phyloP scores from a whole-genome alignment of 495 filamentous ascomycete species.

The Neurospora sp. region DNA sequence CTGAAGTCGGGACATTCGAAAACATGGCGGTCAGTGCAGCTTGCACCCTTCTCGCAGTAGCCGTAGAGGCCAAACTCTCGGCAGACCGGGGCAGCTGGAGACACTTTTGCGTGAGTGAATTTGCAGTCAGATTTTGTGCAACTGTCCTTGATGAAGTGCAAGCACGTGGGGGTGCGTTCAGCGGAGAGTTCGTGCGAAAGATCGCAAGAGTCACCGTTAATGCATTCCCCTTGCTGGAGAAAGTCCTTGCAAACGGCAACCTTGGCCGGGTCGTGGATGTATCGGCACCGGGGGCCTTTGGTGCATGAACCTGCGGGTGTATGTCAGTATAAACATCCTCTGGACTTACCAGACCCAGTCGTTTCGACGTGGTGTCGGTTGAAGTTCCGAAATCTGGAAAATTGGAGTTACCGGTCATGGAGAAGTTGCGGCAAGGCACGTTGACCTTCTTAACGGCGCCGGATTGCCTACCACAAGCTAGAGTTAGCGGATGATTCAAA shows the following conservation, averaged over 20 bases:
- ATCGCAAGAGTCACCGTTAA: conserved; percentile 73
- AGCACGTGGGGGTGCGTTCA: conserved; percentile 74
- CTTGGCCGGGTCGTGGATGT: conserved; percentile 75
- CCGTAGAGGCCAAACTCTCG: conserved; percentile 75
- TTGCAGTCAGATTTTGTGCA: conserved; percentile 83
- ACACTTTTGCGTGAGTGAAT: conserved; percentile 79
- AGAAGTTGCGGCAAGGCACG: conserved; percentile 80
- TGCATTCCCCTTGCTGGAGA: conserved; percentile 69
- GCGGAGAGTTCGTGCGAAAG: conserved; percentile 84
- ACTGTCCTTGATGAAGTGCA: conserved; percentile 83
- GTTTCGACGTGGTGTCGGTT: conserved; percentile 11
- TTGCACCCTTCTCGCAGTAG: conserved; percentile 76
- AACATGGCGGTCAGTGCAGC: conserved; percentile 74
- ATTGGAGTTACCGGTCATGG: conserved; percentile 69
- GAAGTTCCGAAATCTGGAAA: conserved; percentile 32
- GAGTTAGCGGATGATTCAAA: conserved; percentile 14
- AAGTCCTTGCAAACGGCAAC: conserved; percentile 88
- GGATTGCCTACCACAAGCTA: conserved; percentile 20
- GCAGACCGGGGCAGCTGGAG: conserved; percentile 74
- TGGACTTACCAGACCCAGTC: conserved; percentile 18
- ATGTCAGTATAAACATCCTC: conserved; percentile 22
- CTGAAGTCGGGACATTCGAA: conserved; percentile 90
- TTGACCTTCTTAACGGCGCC: conserved; percentile 54
- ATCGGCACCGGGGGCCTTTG: conserved; percentile 70
- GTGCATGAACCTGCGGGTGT: conserved; percentile 59